Evolutionary conservation across 2,329 filamentous ascomycete genomes (phyloP).

Genomic region (Fusarium oligoseptatum): DNA sequence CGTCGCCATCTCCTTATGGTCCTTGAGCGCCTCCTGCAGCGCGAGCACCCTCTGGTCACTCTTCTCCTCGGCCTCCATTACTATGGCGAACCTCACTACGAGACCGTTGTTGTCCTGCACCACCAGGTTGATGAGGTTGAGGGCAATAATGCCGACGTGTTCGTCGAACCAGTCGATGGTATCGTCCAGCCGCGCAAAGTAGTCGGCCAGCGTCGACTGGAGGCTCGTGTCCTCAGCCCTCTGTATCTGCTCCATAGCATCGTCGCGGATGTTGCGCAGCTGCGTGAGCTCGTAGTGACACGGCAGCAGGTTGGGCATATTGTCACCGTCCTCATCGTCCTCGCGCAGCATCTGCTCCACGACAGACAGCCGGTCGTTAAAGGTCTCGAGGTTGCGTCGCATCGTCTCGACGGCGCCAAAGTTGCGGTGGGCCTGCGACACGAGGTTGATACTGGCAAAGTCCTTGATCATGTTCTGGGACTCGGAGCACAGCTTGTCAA

Average conservation of each 20-base stretch:
- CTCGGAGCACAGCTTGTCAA: constrained; percentile 96
- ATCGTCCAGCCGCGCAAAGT: constrained; percentile 88
- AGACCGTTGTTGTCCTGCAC: constrained; percentile 88
- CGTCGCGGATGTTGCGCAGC: constrained; percentile 92
- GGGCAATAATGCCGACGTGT: constrained; percentile 87
- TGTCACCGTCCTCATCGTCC: constrained; percentile 87
- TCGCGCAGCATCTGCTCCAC: constrained; percentile 84
- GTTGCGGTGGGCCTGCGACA: constrained; percentile 95
- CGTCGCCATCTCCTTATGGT: constrained; percentile 93
- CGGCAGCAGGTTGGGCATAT: constrained; percentile 90
- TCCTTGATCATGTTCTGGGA: constrained; percentile 98
- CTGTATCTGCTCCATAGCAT: constrained; percentile 96
- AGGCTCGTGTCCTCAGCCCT: constrained; percentile 79
- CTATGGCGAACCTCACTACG: constrained; percentile 89
- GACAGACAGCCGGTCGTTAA: constrained; percentile 80
- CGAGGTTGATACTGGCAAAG: constrained; percentile 91
- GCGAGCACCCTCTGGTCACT: constrained; percentile 93
- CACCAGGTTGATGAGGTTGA: constrained; percentile 90
- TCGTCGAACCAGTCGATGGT: constrained; percentile 96
- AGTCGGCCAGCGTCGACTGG: constrained; percentile 87
- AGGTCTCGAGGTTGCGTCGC: constrained; percentile 89
- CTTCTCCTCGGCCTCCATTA: constrained; percentile 96
- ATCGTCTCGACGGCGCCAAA: constrained; percentile 95
- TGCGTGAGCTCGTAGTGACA: constrained; percentile 94
- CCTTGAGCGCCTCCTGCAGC: constrained; percentile 92